Base-by-base conservation (phyloP, 148 eudicot species). In the Chenopodium suecicum region DNA sequence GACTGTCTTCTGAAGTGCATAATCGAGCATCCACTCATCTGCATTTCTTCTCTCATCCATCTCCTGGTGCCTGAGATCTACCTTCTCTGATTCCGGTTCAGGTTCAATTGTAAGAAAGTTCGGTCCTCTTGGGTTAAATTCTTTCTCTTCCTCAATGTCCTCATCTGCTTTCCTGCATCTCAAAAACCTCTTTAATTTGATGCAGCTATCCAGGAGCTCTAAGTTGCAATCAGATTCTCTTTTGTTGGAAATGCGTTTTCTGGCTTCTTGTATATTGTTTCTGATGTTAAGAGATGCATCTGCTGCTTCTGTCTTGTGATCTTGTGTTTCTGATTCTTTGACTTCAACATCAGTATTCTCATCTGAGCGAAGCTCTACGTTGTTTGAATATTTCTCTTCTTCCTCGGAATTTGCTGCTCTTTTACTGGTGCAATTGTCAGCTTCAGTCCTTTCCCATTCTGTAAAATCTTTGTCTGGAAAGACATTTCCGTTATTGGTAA, bases 21-120 rank as follows among this genome's bases (percentile, higher is more conserved):
- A 82, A 79, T 95, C 98, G n/a, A 95, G 83, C 97, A 93, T 93
- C 94, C 94, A 95, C 79, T 95, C 98, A 75, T 95, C 93, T 41
- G 95, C 65, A 64, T 92, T 91, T 77, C 82, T 92, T 79, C 89
- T 88, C 56, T 90, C 97, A 62, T 95, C 96, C 84, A 91, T 81
- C 77, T 82, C 91, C 84, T 91, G 97, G 79, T 93, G 98, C 88
- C 80, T 91, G 29, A 95, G 91, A 83, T 93, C 97, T 66, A 95
- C 97, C 84, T 85, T 92, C 79, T 93, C 98, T 54, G 89, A 79
- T 58, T 92, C 94, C 77, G 87, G 88, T 2, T 92, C 97, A n/a
- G 90, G 89, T 77, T 88, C 89, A 70, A 83, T 52, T 20, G 91
- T 87, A 76, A 95, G 83, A 85, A 86, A 93, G 84, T 91, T 93